Base-by-base conservation (phyloP, 202 grass and related monocot genomes). In the Carex sylvatica region DNA sequence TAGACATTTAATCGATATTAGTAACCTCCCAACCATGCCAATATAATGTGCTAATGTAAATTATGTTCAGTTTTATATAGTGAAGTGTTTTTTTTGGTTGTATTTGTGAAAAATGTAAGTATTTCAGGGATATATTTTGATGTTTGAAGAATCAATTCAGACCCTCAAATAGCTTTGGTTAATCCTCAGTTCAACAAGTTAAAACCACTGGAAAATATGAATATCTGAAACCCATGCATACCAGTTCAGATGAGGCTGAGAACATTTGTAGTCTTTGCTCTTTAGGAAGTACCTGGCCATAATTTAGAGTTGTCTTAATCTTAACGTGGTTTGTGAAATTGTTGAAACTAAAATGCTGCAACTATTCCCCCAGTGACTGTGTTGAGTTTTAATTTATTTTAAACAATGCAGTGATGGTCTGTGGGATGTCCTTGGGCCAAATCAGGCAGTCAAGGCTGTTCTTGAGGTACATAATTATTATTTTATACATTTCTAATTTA, bases 391-490 rank as follows among this genome's bases (percentile, higher is more conserved):
- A 33, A 58, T 58, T 52, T 77, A 72, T 67, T 79, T 5, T 66
- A 20, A 80, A 15, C 40, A 28, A n/a, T 83, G 56, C 70, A 97
- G 94, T 82, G 94, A 97, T 65, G 94, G 91, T 49, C 88, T 97
- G 6, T 97, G 94, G 94, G 94, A 97, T 87, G 94, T 97, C 56
- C 86, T 94, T 84, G 89, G 64, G 74, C 71, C 85, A 13, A 94
- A 86, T 80, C 90, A 82, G 80, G 94, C 90, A 51, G 90, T 87
- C 4, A 88, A 92, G 67, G 64, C 89, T 89, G 78, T 90, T 78
- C 86, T 82, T 2, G 84, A 97, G 91, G 94, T 94, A 61, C 78
- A 61, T 35, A 65, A 38, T 80, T 64, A 69, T 49, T n/a, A 66
- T 55, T 4, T 59, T 5, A 70, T 75, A 66, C 84, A 19, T 59